Percentiles rank a stretch among this genome's conserved stretches.
Conservation (phyloP, 306 rosid species). For the Begonia fuchsioides region DNA sequence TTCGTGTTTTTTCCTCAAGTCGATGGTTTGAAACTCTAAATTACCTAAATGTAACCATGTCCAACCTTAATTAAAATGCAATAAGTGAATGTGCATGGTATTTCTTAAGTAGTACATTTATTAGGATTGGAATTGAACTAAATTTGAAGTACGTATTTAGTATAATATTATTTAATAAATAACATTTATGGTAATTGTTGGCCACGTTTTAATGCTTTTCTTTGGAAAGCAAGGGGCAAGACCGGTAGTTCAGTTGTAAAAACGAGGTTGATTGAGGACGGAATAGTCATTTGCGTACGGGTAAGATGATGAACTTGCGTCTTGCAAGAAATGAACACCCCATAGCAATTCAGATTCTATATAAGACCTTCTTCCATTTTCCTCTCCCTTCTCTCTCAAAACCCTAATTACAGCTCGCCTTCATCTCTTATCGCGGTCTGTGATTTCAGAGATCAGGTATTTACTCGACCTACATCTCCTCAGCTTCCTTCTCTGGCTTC, state of each 20-base stretch:
- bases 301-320: background rate
- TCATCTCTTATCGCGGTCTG: constrained; percentile 13
- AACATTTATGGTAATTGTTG: too few relatives aligned
- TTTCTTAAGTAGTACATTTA: too few relatives aligned
- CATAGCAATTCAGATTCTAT: constrained; percentile 25
- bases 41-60: too few relatives aligned
- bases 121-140: too few relatives aligned
- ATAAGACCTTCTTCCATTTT: constrained; percentile 16
- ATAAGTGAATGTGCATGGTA: too few relatives aligned
- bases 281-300: background rate
- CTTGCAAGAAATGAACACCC: constrained; percentile 1
- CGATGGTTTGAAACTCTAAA: too few relatives aligned
- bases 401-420: constrained; percentile 56
- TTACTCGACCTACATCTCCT: constrained; percentile 9
- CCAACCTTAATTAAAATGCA: too few relatives aligned
- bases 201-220: too few relatives aligned
- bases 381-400: constrained; percentile 23
- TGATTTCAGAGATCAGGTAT: constrained; percentile 45
- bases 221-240: too few relatives aligned
- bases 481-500: constrained; percentile 1
- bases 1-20: too few relatives aligned
- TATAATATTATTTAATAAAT: too few relatives aligned
- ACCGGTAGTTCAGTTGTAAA: background rate
- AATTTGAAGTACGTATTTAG: too few relatives aligned
- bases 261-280: background rate